Conservation (phyloP, 805 yeast species). For the Ogataea pignaliae region DNA sequence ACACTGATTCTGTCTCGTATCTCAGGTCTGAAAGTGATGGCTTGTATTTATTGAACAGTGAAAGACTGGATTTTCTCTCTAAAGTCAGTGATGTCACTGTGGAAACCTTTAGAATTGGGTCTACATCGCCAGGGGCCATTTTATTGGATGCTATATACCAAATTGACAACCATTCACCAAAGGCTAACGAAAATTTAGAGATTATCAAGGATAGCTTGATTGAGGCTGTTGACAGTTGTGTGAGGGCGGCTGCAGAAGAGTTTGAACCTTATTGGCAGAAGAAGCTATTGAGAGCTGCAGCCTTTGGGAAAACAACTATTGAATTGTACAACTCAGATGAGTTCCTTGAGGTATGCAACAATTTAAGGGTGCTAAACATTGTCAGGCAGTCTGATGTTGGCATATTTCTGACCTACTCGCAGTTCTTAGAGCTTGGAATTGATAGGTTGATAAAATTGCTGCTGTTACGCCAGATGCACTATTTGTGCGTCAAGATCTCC, state of each 20-base stretch:
- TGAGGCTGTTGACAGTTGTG: constrained; percentile 65
- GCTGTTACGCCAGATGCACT: constrained; percentile 53
- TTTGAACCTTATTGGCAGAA: constrained; percentile 79
- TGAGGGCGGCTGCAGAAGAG: constrained; percentile 73
- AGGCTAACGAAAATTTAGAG: constrained; percentile 72
- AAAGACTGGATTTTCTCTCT: constrained; percentile 55
- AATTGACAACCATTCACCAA: constrained; percentile 63
- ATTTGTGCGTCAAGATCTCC: constrained; percentile 59
- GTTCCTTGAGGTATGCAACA: constrained; percentile 60
- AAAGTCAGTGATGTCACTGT: constrained; percentile 55
- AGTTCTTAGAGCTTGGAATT: constrained; percentile 50
- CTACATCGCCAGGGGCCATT: constrained; percentile 77
- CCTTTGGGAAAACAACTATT: constrained; percentile 73
- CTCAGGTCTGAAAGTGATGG: constrained; percentile 65
- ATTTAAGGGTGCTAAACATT: constrained; percentile 64
- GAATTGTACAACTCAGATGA: constrained; percentile 52
- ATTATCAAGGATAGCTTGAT: constrained; percentile 44
- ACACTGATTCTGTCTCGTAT: constrained; percentile 37
- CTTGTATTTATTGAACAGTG: constrained; percentile 54
- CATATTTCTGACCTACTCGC: constrained; percentile 56
- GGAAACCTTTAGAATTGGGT: constrained; percentile 75
- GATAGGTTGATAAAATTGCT: constrained; percentile 54
- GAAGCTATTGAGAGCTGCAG: constrained; percentile 69
- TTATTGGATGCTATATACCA: constrained; percentile 73
- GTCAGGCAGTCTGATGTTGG: constrained; percentile 65